Conservation (phyloP, 768 basidiomycete genomes). For the Rickenella mellea region DNA sequence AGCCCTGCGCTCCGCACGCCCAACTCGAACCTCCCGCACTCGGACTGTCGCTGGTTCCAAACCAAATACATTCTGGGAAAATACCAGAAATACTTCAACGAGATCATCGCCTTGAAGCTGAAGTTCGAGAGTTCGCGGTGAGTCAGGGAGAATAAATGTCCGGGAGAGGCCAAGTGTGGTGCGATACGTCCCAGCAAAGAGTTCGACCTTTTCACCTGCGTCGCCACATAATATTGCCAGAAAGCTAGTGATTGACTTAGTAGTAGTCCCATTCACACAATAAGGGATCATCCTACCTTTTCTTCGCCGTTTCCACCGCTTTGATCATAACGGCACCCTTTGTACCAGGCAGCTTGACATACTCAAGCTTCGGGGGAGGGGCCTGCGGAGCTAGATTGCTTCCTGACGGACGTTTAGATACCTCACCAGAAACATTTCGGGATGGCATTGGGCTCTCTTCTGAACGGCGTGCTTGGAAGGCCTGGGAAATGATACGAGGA, state of each 20-base stretch:
- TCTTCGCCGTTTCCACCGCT: slow-evolving; percentile 82
- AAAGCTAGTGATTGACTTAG: slow-evolving; percentile 42
- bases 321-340: slow-evolving; percentile 79
- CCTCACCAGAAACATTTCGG: slow-evolving; percentile 33
- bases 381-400: slow-evolving; percentile 33
- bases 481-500: slow-evolving; percentile 60
- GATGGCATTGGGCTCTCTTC: slow-evolving; percentile 38
- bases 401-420: slow-evolving; percentile 21
- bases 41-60: slow-evolving; percentile 88
- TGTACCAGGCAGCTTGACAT: slow-evolving; percentile 87
- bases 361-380: slow-evolving; percentile 80
- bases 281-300: slow-evolving; percentile 53
- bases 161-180: slow-evolving; percentile 87
- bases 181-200: slow-evolving; percentile 85
- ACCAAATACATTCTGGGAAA: slow-evolving; percentile 87
- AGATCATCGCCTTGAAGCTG: slow-evolving; percentile 89
- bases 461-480: slow-evolving; percentile 49
- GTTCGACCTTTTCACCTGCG: slow-evolving; percentile 85
- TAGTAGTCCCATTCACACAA: not conserved
- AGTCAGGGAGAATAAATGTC: slow-evolving; percentile 88
- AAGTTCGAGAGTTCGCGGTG: slow-evolving; percentile 77
- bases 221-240: slow-evolving; percentile 90
- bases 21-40: slow-evolving; percentile 89
- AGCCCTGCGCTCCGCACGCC: slow-evolving; percentile 78
- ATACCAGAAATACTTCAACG: slow-evolving; percentile 86